Conservation (phyloP, 805 yeast genomes). For the Wickerhamomyces sydowiorum region DNA sequence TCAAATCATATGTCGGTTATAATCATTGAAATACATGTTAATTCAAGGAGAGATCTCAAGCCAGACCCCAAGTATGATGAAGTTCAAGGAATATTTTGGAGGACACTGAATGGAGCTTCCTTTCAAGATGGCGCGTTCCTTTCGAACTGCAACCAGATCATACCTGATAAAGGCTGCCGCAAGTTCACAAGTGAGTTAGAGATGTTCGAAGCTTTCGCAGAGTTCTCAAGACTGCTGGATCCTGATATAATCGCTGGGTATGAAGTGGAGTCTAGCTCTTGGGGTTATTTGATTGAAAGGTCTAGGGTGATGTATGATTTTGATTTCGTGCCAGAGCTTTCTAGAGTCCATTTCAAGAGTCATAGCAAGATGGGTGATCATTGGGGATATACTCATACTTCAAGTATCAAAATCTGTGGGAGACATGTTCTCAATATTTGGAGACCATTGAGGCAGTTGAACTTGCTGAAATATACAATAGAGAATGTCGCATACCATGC, state of each 20-base stretch:
- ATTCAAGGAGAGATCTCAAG: conserved; percentile 37
- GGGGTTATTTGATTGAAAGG: conserved; percentile 87
- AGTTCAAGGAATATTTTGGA: conserved; percentile 59
- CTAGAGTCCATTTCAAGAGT: conserved; percentile 48
- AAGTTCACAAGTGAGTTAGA: conserved; percentile 48
- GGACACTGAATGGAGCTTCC: conserved; percentile 39
- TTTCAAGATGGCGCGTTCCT: conserved; percentile 33
- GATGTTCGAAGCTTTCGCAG: conserved; percentile 50
- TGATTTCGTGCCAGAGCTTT: conserved; percentile 52
- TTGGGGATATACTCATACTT: conserved; percentile 81
- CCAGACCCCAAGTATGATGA: conserved; percentile 69
- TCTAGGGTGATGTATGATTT: conserved; percentile 36
- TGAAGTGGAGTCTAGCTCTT: conserved; percentile 72
- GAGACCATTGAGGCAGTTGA: conserved; percentile 68
- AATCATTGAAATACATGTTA: conserved; percentile 62
- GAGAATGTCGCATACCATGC: conserved; percentile 72
- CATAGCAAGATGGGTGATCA: conserved; percentile 54
- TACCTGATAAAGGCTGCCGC: conserved; percentile 1
- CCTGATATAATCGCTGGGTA: conserved; percentile 88
- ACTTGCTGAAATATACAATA: conserved; percentile 60
- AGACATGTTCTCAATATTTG: conserved; percentile 82
- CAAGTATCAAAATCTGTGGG: conserved; percentile 66
- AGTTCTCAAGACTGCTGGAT: conserved; percentile 56
- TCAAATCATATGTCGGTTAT: conserved; percentile 50
- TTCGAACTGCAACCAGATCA: conserved; percentile 14